Base-by-base conservation (phyloP, 2,329 filamentous ascomycete species). In the Verticillium nonalfalfae region DNA sequence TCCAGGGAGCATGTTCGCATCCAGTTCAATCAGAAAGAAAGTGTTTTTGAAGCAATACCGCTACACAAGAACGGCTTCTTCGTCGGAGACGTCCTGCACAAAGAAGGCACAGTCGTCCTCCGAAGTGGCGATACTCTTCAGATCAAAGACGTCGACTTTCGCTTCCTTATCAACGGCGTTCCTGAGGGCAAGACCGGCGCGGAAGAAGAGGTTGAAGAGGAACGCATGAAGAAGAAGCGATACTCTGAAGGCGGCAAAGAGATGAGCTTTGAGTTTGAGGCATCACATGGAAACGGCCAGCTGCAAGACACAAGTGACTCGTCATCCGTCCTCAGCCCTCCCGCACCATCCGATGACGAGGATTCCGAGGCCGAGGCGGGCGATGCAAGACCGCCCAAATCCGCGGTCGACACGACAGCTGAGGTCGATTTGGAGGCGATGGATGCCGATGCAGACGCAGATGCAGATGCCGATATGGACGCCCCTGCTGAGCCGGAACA, bases 1-100 rank as follows among this genome's bases (percentile, higher is more conserved):
- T 93, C 90, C 3, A 81, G 90, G 63, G 79, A 89, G 67, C 90
- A 94, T 71, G 78, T 91, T 57, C 88, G 86, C 68, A 91, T 94
- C 66, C 78, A 83, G 56, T 93, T 88, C 74, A 89, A 90, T 68
- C 79, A 83, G 64, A 77, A 85, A 13, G 79, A 79, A 50, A 79
- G 84, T 21, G 77, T 84, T 7, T 93, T 91, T 68, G 85, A 91
- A 69, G 85, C 90, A 56, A 78, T 81, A 31, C 80, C 82, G 0
- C 68, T 86, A 9, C 83, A 86, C 65, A 81, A 79, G 64, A 92
- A 92, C 67, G 89, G 89, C 6, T 86, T 89, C 68, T 89, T 90
- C 69, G 81, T 86, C 64, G 83, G 90, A 59, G 86, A 88, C 56
- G 75, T 78, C 3, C 81, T 84, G 61, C 81, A 85, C 67, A 81